Evolutionary conservation across 192 early-diverging fungal species (phyloP), one percentile per base, ranked within the genome.

Genomic region (Linnemannia schmuckeri): DNA sequence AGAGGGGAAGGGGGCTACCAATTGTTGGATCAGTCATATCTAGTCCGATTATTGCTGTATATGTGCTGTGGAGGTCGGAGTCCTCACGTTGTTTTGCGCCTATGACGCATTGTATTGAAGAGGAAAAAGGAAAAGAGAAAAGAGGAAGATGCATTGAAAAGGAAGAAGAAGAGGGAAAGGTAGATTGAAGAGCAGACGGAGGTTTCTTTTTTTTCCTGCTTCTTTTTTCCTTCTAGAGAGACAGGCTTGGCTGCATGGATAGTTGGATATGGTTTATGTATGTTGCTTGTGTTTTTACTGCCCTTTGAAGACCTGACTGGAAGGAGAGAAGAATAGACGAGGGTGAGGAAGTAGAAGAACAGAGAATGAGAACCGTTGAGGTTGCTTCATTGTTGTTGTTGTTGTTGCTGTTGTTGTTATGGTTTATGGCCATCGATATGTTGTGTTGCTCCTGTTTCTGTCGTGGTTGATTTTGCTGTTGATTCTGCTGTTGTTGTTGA

Each of bases 21-120:
- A 66, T 66, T 30, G 61, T 33, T 3, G 61, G 27, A 30, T 66
- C 61, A 66, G 24, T 10, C 55, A 57, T 57, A 27, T 57, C 55
- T 57, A n/a, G 61, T 30, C 13, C 61, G 61, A 66, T 66, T 66
- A 15, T 30, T 33, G n/a, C 4, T 63, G n/a, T 6, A 27, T 63
- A 27, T 63, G 61, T 33, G 61, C n/a, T 66, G 70, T 41, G 70
- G 70, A 71, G 37, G 70, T 71, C 38, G 38, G 40, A 71, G 24
- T 18, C 49, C 49, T 52, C 49, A 52, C 49, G 49, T 18, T 52
- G 49, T 0, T 22, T 52, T 22, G 49, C 18, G 18, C 4, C 18
- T 4, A 52, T 52, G 49, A 52, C 49, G 49, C 49, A 52, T 52
- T 52, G 18, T 17, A 52, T 52, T 52, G 49, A 52, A 13, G 47